Conservation (phyloP, 768 basidiomycete species). For the Collybia mongolica region DNA sequence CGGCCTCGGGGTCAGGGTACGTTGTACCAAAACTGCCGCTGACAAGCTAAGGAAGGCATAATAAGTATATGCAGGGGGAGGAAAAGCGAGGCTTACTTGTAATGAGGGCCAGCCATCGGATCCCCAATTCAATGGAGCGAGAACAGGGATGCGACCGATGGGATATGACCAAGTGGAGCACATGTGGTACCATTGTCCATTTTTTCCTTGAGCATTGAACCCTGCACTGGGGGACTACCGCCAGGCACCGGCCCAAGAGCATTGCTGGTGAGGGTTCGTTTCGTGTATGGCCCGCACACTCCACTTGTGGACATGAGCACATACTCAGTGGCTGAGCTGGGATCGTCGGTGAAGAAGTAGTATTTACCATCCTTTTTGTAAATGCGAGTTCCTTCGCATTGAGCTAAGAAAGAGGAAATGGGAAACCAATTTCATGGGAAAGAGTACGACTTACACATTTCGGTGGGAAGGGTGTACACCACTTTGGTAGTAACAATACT, state of each 20-base stretch:
- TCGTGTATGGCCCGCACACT: conserved; percentile 13
- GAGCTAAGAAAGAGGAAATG: conserved; percentile 1
- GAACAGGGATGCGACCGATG: conserved; percentile 14
- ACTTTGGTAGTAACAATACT: conserved; percentile 8
- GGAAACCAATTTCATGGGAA: not conserved
- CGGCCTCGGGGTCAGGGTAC: conserved; percentile 10
- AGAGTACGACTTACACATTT: too few relatives aligned
- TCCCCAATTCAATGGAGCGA: conserved; percentile 17
- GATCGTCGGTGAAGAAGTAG: conserved; percentile 14
- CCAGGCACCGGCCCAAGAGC: conserved; percentile 5
- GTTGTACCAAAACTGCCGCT: conserved; percentile 11
- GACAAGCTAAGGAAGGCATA: conserved; percentile 1
- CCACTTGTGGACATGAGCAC: conserved; percentile 9
- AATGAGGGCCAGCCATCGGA: conserved; percentile 15
- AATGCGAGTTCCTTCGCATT: conserved; percentile 12
- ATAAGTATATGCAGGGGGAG: too few relatives aligned
- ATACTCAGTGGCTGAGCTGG: too few relatives aligned
- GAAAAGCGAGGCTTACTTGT: not conserved
- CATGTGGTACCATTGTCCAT: conserved; percentile 13
- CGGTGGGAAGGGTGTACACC: conserved; percentile 4
- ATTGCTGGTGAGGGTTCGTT: conserved; percentile 3
- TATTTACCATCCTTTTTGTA: conserved; percentile 16
- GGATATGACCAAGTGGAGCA: conserved; percentile 15
- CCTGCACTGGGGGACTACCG: conserved; percentile 8
- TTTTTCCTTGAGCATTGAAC: conserved; percentile 10